phyloP scores from a whole-genome alignment of 129 eudicot species.

The Sambucus nigra region DNA sequence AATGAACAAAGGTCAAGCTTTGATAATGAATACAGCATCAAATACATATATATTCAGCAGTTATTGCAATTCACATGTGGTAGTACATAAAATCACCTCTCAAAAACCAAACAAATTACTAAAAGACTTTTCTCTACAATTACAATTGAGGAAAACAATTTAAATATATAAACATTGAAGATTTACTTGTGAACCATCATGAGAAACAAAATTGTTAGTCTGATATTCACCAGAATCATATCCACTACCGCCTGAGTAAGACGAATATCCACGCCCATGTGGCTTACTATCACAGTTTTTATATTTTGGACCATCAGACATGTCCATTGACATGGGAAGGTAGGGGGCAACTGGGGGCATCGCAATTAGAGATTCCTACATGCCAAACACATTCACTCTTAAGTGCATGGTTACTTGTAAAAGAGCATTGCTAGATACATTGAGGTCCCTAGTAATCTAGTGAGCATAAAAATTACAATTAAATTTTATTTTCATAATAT shows the following conservation, averaged over 20 bases:
- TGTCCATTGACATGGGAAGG: slow-evolving; percentile 31
- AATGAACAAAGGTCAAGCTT: background rate
- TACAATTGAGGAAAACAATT: no score
- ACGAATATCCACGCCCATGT: slow-evolving; percentile 59
- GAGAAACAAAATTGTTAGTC: slow-evolving; percentile 25
- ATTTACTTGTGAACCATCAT: slow-evolving; percentile 48
- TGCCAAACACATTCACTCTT: slow-evolving; percentile 60
- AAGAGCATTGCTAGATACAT: slow-evolving; percentile 59
- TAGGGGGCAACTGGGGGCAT: slow-evolving; percentile 34
- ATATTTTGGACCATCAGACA: slow-evolving; percentile 34
- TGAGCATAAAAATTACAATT: background rate
- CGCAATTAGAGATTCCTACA: slow-evolving; percentile 41
- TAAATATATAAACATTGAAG: background rate
- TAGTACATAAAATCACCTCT: no score
- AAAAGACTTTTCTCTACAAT: no score
- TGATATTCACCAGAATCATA: slow-evolving; percentile 38
- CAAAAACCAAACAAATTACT: no score
- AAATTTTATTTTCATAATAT: background rate
- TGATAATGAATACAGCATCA: background rate
- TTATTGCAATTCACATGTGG: no score
- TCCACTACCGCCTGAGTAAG: slow-evolving; percentile 42
- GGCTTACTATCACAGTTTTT: slow-evolving; percentile 50
- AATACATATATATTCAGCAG: no score
- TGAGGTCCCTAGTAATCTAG: slow-evolving; percentile 75
- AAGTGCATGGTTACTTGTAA: slow-evolving; percentile 61